Evolutionary conservation across 768 basidiomycete genomes (phyloP).

Genomic region (Mycena venus): DNA sequence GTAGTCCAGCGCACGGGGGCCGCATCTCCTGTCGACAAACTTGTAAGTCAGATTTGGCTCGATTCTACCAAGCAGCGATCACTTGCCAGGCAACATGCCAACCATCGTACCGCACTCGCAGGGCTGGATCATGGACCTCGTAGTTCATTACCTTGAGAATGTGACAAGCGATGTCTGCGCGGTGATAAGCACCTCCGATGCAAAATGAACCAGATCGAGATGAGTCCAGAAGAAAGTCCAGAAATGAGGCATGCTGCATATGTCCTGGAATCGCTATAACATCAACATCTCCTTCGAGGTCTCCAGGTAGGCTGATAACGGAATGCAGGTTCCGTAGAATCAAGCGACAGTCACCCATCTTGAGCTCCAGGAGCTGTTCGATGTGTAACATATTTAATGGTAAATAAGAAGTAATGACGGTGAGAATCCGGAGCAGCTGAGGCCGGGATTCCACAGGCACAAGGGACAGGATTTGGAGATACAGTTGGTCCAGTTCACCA

Average conservation of each 20-base stretch:
- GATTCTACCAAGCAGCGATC: neutral
- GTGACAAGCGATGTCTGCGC: neutral
- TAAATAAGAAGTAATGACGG: neutral
- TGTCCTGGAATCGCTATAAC: neutral
- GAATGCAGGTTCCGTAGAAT: neutral
- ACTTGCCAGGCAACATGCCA: neutral
- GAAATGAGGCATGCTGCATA: neutral
- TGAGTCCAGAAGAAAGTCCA: neutral
- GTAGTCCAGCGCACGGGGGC: neutral
- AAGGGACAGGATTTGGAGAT: neutral
- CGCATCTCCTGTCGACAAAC: neutral
- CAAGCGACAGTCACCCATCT: neutral
- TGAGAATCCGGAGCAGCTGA: neutral
- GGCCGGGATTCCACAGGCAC: neutral
- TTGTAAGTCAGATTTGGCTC: too few species aligned
- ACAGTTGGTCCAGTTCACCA: too few species aligned
- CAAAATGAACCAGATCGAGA: neutral
- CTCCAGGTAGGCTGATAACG: neutral
- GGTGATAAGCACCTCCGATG: neutral
- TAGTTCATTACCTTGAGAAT: neutral
- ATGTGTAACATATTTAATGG: neutral
- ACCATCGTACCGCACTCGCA: neutral
- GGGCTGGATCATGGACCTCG: neutral
- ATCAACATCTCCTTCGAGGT: neutral
- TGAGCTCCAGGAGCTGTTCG: neutral